Evolutionary conservation across 768 basidiomycete genomes (phyloP), one percentile per base, ranked within the genome.

Genomic region (Boletus bicolor): DNA sequence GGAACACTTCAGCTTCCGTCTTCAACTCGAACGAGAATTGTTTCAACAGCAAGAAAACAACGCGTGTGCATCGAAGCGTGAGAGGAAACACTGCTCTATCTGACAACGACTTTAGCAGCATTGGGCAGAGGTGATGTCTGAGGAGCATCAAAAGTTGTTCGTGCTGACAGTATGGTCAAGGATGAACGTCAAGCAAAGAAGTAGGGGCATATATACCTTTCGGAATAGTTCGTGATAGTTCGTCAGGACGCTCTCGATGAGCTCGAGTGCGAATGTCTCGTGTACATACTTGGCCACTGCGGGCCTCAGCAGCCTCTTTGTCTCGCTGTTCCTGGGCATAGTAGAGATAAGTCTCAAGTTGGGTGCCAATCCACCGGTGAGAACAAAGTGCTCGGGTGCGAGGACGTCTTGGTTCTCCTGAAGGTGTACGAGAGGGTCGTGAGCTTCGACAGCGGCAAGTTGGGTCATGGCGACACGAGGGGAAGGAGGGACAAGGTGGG

Each of bases 171-270:
- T 35, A 11, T 53, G 2, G 58, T 62, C 41, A 60, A 53, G 9
- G 7, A 51, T 19, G 36, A 37, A 36, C 8, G 6, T 49, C 6
- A 28, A 21, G 8, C 19, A 5, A 53, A 39, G 42, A 42, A 35
- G 44, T 1, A 28, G 24, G 7, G n/a, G 26, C 1, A 26, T 24
- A 67, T 75, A 37, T 62, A 90, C 94, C 77, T 87, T 83, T 49
- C 88, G 81, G 68, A 95, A 94, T 0, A 93, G 77, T n/a, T 79
- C 81, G 59, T 93, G 86, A 63, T 95, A 94, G 67, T 95, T 94
- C 7, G 92, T 94, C 49, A 99, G 75, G 2, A 98, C 91, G 64
- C 95, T 98, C 74, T 99, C 96, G 37, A 98, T 93, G 51, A 98
- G 75, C 72, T 99, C 96, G n/a, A 99, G 74, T 0, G 94, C 93